Base-by-base conservation (phyloP, 306 rosid genomes). In the Trifolium fragiferum region DNA sequence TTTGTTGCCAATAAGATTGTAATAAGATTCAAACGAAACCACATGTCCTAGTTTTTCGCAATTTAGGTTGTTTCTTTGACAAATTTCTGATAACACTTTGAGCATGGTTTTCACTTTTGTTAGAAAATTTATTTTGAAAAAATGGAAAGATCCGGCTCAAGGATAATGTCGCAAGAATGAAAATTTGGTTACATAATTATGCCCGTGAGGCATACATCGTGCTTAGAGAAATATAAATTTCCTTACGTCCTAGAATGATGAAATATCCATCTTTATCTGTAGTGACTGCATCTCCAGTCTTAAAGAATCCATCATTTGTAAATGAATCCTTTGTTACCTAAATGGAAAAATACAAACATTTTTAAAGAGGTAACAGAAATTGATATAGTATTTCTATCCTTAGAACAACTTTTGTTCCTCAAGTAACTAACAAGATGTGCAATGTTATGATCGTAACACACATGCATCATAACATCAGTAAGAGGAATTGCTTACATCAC, bases 241-340 rank as follows among this genome's bases (percentile, higher is more conserved):
- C 54, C 98, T 90, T 90, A 92, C 98, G 95, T 86, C 96, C 98
- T 77, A 92, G 65, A 79, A 92, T 94, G 84, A 90, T 73, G 80
- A 69, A 92, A 73, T 94, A 94, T 41, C 97, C 97, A 84, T 92
- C 96, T 70, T 84, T 82, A 70, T 94, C 96, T 66, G 78, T 85
- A 68, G 82, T 90, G 55, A 82, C 97, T 53, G 97, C 84, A 80
- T 94, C 98, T 67, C 99, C 99, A 7, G 99, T 94, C 82, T 81
- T 94, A 84, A 92, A 94, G 81, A 82, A 94, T 19, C 95, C 96
- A 60, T 84, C 96, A 35, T 86, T 85, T 49, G 83, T 87, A 80
- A 94, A 94, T 25, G 96, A 87, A 72, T 82, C 89, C 79, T 84
- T 90, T 0, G 99, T 94, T 44, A 82, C 84, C 99, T 94, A 71